phyloP scores from a whole-genome alignment of 164 flowering plant species.

The Magnolia kwangsiensis region DNA sequence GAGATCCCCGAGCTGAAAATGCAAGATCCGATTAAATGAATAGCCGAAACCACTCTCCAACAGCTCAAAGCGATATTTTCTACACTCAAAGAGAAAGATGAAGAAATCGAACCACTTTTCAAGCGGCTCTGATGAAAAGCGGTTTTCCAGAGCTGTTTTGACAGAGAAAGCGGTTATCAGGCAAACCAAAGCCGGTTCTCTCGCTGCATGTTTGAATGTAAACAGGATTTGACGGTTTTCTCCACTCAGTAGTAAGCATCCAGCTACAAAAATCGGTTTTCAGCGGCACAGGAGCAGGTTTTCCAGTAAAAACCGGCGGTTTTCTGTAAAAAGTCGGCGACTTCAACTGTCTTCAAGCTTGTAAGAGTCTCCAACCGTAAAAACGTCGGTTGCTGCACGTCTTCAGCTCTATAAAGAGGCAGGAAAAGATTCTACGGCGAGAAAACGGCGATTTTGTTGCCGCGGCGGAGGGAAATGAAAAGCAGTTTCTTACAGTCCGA shows the following conservation, averaged over 20 bases:
- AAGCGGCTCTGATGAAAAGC: background rate
- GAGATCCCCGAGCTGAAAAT: background rate
- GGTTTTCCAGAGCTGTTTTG: background rate
- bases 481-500: background rate
- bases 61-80: background rate
- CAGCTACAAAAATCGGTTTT: background rate
- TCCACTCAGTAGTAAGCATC: background rate
- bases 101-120: background rate
- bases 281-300: background rate
- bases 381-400: background rate
- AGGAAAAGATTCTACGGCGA: conserved; percentile 1
- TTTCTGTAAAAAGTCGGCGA: background rate
- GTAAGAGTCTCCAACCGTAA: background rate
- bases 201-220: background rate
- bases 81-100: background rate
- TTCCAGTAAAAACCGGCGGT: background rate
- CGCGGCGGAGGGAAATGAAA: background rate
- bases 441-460: background rate
- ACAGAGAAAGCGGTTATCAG: background rate
- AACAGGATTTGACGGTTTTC: background rate
- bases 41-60: background rate
- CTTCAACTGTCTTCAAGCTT: background rate
- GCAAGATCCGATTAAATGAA: background rate
- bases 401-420: conserved; percentile 1
- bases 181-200: background rate